Evolutionary conservation across 2,329 filamentous ascomycete species (phyloP), one percentile per base, ranked within the genome.

Genomic region (Colletotrichum incanum): DNA sequence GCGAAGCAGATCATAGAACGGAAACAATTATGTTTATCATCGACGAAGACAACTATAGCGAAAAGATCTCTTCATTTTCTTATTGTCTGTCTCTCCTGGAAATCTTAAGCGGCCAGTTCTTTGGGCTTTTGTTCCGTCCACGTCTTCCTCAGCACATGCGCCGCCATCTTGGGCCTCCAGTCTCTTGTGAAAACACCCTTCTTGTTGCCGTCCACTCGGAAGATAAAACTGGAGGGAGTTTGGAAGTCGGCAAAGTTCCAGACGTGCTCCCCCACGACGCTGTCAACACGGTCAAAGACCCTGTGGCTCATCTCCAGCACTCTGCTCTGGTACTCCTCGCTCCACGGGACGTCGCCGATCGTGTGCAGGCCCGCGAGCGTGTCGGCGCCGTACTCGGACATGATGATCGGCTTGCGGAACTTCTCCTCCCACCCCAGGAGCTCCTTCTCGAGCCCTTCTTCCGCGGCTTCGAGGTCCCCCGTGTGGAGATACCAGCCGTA

Each of bases 341-440:
- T 76, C 77, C 77, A 79, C 3, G 75, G 75, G 5, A 78, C 50
- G 11, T 72, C 75, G 11, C 69, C 45, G 8, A 77, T 62, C 3
- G 77, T 73, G 66, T 80, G 77, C 23, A 79, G 52, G 1, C 79
- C 79, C 0, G 78, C 67, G 5, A 77, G 37, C 0, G 78, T 79
- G 63, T 80, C 78, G 1, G 76, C 76, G 0, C 78, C 78, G 28
- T 79, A 79, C 65, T 79, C 78, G 3, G 73, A 65, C 69, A 78
- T 76, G 39, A 79, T 69, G 23, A 79, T 79, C 1, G 78, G 78
- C 65, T 77, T 47, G n/a, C 11, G 20, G 45, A 47, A 47, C 45
- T 47, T 47, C 6, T n/a, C 45, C n/a, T 8, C 45, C 45, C 45
- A 23, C 5, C n/a, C 45, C n/a, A 8, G 20, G 45, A 47, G 45